Evolutionary conservation across 306 rosid species (phyloP).

Genomic region (Vachellia collinsii): DNA sequence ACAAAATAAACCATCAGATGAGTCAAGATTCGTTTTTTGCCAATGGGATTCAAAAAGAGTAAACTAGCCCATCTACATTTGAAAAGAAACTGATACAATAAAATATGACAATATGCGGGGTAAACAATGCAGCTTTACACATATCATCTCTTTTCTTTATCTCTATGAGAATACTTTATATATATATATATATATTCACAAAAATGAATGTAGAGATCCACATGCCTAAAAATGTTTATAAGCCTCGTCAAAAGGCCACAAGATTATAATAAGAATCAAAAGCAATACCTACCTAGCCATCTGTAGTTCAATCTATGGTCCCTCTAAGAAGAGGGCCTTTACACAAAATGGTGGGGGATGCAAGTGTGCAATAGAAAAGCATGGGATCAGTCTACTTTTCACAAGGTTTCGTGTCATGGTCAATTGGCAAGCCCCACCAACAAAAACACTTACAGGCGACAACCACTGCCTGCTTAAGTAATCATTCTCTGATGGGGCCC

Average conservation of each 20-base stretch:
- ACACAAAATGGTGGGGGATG: slow-evolving; percentile 20
- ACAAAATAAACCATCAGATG: slow-evolving; percentile 20
- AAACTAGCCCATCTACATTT: neutral
- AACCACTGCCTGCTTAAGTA: slow-evolving; percentile 23
- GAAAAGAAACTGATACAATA: neutral
- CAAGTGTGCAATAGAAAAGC: slow-evolving; percentile 18
- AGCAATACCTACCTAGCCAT: slow-evolving; percentile 32
- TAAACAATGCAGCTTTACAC: neutral
- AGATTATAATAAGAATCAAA: slow-evolving; percentile 32
- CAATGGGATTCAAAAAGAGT: neutral
- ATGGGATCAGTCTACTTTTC: slow-evolving; percentile 30
- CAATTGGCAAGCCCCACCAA: slow-evolving; percentile 27
- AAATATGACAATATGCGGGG: neutral
- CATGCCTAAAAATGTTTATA: neutral
- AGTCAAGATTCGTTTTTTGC: slow-evolving; percentile 18
- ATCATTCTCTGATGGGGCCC: neutral
- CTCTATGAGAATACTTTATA: neutral
- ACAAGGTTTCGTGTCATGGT: slow-evolving; percentile 14
- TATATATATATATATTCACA: neutral
- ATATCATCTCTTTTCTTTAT: neutral
- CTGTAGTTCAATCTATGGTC: neutral
- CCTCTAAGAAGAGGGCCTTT: slow-evolving; percentile 34
- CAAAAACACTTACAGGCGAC: slow-evolving; percentile 3
- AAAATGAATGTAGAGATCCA: too few relatives aligned
- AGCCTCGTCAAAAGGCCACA: slow-evolving; percentile 6